phyloP scores from a whole-genome alignment of 495 filamentous ascomycete genomes.

The Thozetella sp. region DNA sequence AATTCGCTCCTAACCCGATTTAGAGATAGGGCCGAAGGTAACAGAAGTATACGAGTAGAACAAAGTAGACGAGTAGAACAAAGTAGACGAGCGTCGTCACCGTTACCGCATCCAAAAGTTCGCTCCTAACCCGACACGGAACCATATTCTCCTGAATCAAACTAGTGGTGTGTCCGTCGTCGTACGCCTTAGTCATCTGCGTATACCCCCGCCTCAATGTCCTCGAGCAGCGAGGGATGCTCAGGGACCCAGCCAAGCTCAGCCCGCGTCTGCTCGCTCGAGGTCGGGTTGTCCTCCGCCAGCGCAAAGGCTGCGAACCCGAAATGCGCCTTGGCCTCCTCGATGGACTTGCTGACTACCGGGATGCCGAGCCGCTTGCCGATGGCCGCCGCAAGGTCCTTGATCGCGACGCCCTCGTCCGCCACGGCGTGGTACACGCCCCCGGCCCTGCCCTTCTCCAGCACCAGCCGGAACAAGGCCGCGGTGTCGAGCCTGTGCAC shows the following conservation, averaged over 20 bases:
- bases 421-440: slow-evolving; percentile 39
- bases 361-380: slow-evolving; percentile 32
- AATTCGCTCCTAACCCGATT: no score
- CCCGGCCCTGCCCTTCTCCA: slow-evolving; percentile 42
- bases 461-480: slow-evolving; percentile 34
- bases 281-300: slow-evolving; percentile 33
- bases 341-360: slow-evolving; percentile 21
- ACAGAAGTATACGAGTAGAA: no score
- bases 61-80: no score
- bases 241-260: slow-evolving; percentile 39
- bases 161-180: no score
- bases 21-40: no score
- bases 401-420: slow-evolving; percentile 35
- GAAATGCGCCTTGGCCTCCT: slow-evolving; percentile 33
- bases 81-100: no score
- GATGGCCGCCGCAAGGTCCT: slow-evolving; percentile 40
- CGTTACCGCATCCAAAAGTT: no score
- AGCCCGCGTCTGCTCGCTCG: slow-evolving; percentile 40
- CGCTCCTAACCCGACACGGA: no score
- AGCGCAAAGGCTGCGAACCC: slow-evolving; percentile 25
- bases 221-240: slow-evolving; percentile 30
- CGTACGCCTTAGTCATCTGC: not conserved
- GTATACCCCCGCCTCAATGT: slow-evolving; percentile 12
- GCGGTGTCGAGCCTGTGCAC: slow-evolving; percentile 44
- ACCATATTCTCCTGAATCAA: no score